Percentiles rank a stretch among this genome's conserved stretches.
phyloP scores from a whole-genome alignment of 306 rosid species.

The Vigna nakashimae region DNA sequence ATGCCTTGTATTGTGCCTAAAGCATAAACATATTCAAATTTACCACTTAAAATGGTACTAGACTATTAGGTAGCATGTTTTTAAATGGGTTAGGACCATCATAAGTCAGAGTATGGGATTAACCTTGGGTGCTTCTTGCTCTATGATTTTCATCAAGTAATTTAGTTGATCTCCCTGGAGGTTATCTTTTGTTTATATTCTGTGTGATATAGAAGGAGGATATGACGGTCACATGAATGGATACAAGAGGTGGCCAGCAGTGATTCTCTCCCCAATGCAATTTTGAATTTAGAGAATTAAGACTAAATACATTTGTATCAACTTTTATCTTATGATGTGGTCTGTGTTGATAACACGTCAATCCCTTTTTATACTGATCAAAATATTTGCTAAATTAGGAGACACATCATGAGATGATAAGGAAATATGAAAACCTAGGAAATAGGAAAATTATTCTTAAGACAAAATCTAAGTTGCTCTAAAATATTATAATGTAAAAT shows the following conservation, averaged over 20 bases:
- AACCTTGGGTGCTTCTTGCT: not conserved
- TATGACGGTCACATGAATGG: not conserved
- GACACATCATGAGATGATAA: not conserved
- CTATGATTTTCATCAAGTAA: not conserved
- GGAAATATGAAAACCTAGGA: not conserved
- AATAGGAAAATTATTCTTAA: not conserved
- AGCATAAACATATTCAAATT: not conserved
- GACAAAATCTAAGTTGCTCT: not conserved
- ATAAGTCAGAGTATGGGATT: not conserved
- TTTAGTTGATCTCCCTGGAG: not conserved
- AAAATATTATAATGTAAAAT: not conserved
- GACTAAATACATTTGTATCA: not conserved
- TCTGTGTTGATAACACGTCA: not conserved
- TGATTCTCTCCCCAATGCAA: not conserved
- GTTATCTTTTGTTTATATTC: slow-evolving; percentile 1
- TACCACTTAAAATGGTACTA: not conserved
- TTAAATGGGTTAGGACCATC: not conserved
- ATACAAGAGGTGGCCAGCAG: not conserved
- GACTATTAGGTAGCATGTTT: not conserved
- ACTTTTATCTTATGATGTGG: slow-evolving; percentile 9
- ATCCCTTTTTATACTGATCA: not conserved
- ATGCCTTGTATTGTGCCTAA: not conserved
- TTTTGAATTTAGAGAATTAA: not conserved
- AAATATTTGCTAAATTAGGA: not conserved
- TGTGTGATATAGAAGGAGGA: not conserved